Percentiles rank a stretch among this genome's conserved stretches.
phyloP scores from a whole-genome alignment of 192 early-diverging fungal genomes.

The Linnemannia schmuckeri region DNA sequence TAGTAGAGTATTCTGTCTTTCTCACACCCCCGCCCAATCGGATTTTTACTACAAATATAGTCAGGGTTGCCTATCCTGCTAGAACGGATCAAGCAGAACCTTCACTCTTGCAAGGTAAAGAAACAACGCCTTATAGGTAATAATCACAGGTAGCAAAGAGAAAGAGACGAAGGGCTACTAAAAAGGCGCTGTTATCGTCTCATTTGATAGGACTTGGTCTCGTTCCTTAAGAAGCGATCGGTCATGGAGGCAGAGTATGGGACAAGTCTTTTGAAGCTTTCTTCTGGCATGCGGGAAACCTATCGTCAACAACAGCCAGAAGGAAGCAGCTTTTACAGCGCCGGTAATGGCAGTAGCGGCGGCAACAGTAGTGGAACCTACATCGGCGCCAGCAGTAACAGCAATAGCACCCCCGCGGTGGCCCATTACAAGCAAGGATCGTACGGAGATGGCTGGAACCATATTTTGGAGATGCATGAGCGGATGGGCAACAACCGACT shows the following conservation, averaged over 20 bases:
- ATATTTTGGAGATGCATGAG: constrained; percentile 87
- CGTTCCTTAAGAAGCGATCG: constrained; percentile 91
- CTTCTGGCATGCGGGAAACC: constrained; percentile 70
- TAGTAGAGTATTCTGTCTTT: not conserved
- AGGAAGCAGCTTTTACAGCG: constrained; percentile 37
- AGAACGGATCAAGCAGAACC: constrained; percentile 77
- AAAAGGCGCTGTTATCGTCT: not conserved
- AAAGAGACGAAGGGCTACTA: not conserved
- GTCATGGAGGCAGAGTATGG: constrained; percentile 94
- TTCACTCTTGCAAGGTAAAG: constrained; percentile 75
- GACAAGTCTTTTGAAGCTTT: constrained; percentile 81
- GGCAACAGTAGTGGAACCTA: not conserved
- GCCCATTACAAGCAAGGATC: constrained; percentile 61
- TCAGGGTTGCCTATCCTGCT: constrained; percentile 75
- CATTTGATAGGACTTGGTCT: constrained; percentile 70
- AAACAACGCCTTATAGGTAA: not conserved
- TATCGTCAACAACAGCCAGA: constrained; percentile 71
- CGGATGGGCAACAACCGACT: constrained; percentile 83
- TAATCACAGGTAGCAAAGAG: not conserved
- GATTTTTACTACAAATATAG: constrained; percentile 43
- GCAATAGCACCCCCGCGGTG: not conserved
- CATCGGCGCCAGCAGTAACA: not conserved
- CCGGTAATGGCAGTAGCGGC: not conserved
- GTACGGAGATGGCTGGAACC: constrained; percentile 82
- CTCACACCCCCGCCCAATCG: no score